Base-by-base conservation (phyloP, 2,329 filamentous ascomycete species). In the Aspergillus uvarum region DNA sequence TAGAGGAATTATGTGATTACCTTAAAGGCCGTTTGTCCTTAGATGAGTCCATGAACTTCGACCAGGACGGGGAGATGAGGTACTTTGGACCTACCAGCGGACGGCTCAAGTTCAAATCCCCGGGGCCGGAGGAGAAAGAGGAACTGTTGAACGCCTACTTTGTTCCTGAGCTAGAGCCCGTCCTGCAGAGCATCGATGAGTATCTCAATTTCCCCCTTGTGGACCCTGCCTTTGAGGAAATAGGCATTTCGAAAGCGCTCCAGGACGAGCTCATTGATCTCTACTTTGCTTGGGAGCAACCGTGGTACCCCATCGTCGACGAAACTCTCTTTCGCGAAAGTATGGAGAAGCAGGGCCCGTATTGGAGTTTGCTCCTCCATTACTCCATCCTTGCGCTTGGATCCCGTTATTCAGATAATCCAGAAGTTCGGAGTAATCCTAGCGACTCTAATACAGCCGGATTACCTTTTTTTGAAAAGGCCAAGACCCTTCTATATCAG, bases 61-160 rank as follows among this genome's bases (percentile, higher is more conserved):
- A 77, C 22, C 67, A 68, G 24, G 74, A 76, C 42, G 69, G 69
- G 0, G 74, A 77, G 53, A 66, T 70, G 50, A 63, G 71, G 1
- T 78, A 75, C 52, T 77, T 76, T 59, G 75, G 76, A 0, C 68
- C 72, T 1, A 70, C 74, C 0, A 78, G 75, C 59, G 76, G 75
- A 1, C 68, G 74, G 2, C 64, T 77, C 4, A 66, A 72, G 11
- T 76, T 77, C 47, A 63, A 62, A 24, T 63, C 62, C 26, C 56
- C 63, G 42, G 59, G 54, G 21, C 61, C 52, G 11, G 50, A 31
- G 8, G 47, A 64, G n/a, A 6, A 47, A 49, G 59, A 21, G n/a
- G 31, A 12, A 22, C 24, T 7, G 22, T 16, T 21, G 50, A 49
- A 16, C 44, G 24, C 22, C 4, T n/a, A 47, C 5, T 1, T n/a